These are phyloP conservation scores for Neonothopanus nambi DNA, from an alignment of 1,284 basidiomycete species.

Conservation along the genomic window DNA sequence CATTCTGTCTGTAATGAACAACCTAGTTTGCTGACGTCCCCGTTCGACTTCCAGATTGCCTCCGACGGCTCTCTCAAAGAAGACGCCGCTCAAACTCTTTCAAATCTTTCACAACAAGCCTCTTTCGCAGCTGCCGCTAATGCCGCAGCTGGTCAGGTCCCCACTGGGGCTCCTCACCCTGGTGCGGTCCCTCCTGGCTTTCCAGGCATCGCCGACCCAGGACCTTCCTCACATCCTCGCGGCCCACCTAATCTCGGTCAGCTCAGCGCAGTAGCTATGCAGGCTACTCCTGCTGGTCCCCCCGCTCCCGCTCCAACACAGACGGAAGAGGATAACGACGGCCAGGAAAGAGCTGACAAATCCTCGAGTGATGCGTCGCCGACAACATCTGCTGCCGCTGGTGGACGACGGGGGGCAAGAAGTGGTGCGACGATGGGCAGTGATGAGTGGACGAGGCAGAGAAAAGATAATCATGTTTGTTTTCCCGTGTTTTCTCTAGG, in stretches of 20 bases:
- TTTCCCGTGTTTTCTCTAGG: conserved; percentile 3
- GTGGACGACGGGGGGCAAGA: conserved; percentile 39
- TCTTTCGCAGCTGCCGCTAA: conserved; percentile 30
- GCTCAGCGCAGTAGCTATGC: conserved; percentile 38
- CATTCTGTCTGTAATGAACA: conserved; percentile 2
- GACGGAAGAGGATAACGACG: conserved; percentile 37
- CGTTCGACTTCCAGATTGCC: conserved; percentile 29
- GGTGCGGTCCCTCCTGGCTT: conserved; percentile 22
- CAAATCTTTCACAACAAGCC: conserved; percentile 50
- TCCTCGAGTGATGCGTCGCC: conserved; percentile 14
- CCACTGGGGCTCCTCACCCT: conserved; percentile 21
- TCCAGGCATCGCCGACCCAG: conserved; percentile 57
- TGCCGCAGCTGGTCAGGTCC: conserved; percentile 24
- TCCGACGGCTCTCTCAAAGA: conserved; percentile 52
- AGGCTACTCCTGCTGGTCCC: conserved; percentile 30
- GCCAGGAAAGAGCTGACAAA: conserved; percentile 30
- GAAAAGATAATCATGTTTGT: conserved; percentile 84
- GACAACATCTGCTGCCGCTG: conserved; percentile 19
- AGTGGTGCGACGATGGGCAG: conserved; percentile 60
- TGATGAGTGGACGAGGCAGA: conserved; percentile 79
- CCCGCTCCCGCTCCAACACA: conserved; percentile 32
- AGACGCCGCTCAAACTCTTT: conserved; percentile 65
- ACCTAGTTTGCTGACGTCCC: conserved; percentile 16
- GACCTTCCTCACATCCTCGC: conserved; percentile 72
- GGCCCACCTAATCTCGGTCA: conserved; percentile 68